A percentile compares a stretch with the other conserved stretches of the same genome.
These are phyloP conservation scores for Pyrus communis DNA, from an alignment of 306 rosid genomes.

Conservation along the genomic window DNA sequence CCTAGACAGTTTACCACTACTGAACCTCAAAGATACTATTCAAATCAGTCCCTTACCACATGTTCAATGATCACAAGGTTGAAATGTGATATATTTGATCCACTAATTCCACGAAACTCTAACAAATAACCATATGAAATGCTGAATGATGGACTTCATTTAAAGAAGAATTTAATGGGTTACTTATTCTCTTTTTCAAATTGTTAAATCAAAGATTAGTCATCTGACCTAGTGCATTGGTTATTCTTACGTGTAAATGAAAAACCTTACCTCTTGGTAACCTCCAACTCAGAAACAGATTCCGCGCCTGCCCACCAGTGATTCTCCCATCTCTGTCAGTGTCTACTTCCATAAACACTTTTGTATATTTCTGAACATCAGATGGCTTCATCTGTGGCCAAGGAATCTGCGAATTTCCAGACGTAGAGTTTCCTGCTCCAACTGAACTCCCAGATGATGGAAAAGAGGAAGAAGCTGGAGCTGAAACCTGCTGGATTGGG, in stretches of 20 bases:
- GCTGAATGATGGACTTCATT: background rate
- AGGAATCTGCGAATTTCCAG: conserved; percentile 49
- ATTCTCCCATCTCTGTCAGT: conserved; percentile 88
- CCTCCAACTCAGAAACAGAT: conserved; percentile 92
- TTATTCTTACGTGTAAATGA: background rate
- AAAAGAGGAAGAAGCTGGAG: conserved; percentile 46
- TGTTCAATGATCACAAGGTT: background rate
- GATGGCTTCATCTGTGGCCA: conserved; percentile 98
- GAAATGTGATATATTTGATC: background rate
- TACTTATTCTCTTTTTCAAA: background rate
- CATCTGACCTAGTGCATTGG: background rate
- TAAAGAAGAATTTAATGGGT: no score
- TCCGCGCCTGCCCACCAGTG: conserved; percentile 94
- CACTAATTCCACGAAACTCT: background rate
- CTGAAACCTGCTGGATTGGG: conserved; percentile 45
- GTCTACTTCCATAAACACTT: conserved; percentile 90
- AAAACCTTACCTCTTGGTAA: conserved; percentile 74
- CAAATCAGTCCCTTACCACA: background rate
- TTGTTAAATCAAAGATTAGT: background rate
- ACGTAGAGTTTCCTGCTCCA: conserved; percentile 48
- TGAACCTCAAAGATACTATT: background rate
- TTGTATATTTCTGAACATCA: conserved; percentile 81
- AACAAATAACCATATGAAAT: background rate
- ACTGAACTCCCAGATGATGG: conserved; percentile 46
- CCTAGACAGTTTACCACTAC: background rate